Evolutionary conservation across 2,329 filamentous ascomycete species (phyloP), one percentile per base, ranked within the genome.

Genomic region (Endocalyx cinctus): DNA sequence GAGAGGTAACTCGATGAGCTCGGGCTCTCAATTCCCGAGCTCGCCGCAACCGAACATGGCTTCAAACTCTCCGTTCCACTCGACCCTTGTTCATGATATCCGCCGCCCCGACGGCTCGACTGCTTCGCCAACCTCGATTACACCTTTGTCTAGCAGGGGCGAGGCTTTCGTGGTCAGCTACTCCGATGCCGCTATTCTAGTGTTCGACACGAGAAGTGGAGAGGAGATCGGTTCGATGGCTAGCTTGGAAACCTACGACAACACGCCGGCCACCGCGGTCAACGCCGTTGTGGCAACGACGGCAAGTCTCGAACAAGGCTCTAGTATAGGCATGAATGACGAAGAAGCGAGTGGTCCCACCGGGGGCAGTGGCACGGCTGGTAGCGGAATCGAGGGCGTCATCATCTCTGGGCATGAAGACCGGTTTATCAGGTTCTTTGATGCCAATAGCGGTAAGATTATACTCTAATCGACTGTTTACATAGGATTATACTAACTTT

Each of bases 351-450:
- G 57, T n/a, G 87, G 88, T 2, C 87, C 90, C 5, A 97, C 92
- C 0, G 77, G 78, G 10, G 85, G 86, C 16, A 68, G 72, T 22
- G 65, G 72, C 19, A 67, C 69, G 1, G 81, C 82, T 6, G 84
- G 81, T 32, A 87, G 83, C 36, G 84, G 84, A 20, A 81, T 95
- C 1, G 89, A 96, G 60, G 92, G 92, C 10, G 86, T 94, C 15
- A 85, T 98, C 38, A 96, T 98, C 45, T 94, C 86, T 41, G 92
- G 92, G 45, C 90, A 98, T 57, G 92, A 98, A 67, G 92, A 98
- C 64, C 82, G 86, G 49, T 96, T 88, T 54, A 88, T 98, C 49
- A 77, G 90, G 47, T 95, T 98, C 72, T 98, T 95, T 59, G 92
- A 98, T 69, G 92, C 92, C 43, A 97, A 98, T 57, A 95, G 87